A percentile compares a stretch with the other conserved stretches of the same genome.
These are phyloP conservation scores for Phytophthora pistaciae DNA, from an alignment of 352 stramenopile species.

Conservation along the genomic window DNA sequence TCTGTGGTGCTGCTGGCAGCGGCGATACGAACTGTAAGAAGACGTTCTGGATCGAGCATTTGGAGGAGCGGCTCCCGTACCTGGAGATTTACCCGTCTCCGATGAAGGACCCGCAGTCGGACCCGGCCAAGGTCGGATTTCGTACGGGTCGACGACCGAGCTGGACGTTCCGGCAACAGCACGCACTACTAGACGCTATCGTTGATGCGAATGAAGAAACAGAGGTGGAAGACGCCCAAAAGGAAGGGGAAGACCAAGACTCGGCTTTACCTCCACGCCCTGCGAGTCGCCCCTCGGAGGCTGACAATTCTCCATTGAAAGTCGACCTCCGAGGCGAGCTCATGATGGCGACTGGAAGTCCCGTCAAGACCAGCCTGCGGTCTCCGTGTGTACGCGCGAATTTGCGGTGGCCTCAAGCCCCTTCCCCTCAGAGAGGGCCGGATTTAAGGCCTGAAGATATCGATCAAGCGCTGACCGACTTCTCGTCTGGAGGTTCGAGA, in stretches of 20 bases:
- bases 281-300: neutral
- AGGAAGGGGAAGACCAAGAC: neutral
- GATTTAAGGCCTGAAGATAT: constrained; percentile 46
- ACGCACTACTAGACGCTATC: constrained; percentile 61
- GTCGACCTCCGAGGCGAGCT: constrained; percentile 14
- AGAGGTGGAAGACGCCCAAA: constrained; percentile 18
- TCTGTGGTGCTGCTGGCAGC: neutral
- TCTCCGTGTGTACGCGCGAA: constrained; percentile 54
- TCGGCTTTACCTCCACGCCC: neutral
- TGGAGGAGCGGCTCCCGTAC: constrained; percentile 65
- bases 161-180: constrained; percentile 72
- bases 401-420: constrained; percentile 49
- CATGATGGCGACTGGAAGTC: constrained; percentile 22
- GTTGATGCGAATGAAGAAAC: constrained; percentile 51
- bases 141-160: constrained; percentile 55
- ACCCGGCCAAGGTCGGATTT: constrained; percentile 15
- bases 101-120: constrained; percentile 51
- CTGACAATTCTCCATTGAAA: constrained; percentile 16
- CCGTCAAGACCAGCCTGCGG: constrained; percentile 33
- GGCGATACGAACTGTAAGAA: neutral
- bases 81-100: constrained; percentile 75
- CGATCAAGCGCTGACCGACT: constrained; percentile 25
- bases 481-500: constrained; percentile 2
- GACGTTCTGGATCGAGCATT: constrained; percentile 47
- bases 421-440: constrained; percentile 58